Evolutionary conservation across 164 flowering plant species (phyloP).

Genomic region (Umbellularia californica): DNA sequence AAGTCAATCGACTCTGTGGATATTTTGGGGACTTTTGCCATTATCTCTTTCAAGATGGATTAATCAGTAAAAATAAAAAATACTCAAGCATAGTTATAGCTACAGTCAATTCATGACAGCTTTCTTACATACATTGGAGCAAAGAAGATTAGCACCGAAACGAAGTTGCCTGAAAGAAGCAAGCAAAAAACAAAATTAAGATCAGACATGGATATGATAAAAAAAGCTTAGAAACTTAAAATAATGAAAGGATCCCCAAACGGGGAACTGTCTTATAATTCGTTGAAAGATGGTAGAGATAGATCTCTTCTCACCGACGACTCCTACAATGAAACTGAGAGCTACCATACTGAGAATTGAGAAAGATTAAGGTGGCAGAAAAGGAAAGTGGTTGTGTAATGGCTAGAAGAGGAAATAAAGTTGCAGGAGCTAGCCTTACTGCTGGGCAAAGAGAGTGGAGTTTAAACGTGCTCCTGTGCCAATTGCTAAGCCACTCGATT

Average conservation of each 20-base stretch:
- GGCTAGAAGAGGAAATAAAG: not conserved
- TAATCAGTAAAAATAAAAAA: not conserved
- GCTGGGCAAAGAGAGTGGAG: no score
- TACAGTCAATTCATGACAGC: not conserved
- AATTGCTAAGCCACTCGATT: no score
- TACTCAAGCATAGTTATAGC: not conserved
- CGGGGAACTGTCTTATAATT: not conserved
- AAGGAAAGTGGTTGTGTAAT: not conserved
- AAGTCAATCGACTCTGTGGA: not conserved
- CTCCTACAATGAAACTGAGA: conserved; percentile 2
- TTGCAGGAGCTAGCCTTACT: not conserved
- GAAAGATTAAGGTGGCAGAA: not conserved
- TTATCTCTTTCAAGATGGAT: not conserved
- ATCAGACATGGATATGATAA: not conserved
- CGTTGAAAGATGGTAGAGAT: not conserved
- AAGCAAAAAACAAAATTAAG: not conserved
- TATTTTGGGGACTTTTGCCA: not conserved
- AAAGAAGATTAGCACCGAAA: conserved; percentile 46
- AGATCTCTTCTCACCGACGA: not conserved
- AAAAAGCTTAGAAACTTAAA: not conserved
- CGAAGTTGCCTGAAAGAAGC: conserved; percentile 45
- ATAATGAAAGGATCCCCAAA: not conserved
- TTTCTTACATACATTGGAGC: conserved; percentile 45
- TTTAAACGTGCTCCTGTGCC: no score
- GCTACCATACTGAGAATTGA: not conserved